Percentiles rank a stretch among this genome's conserved stretches.
phyloP scores from a whole-genome alignment of 2,329 filamentous ascomycete genomes.

The Lecanicillium sp. region DNA sequence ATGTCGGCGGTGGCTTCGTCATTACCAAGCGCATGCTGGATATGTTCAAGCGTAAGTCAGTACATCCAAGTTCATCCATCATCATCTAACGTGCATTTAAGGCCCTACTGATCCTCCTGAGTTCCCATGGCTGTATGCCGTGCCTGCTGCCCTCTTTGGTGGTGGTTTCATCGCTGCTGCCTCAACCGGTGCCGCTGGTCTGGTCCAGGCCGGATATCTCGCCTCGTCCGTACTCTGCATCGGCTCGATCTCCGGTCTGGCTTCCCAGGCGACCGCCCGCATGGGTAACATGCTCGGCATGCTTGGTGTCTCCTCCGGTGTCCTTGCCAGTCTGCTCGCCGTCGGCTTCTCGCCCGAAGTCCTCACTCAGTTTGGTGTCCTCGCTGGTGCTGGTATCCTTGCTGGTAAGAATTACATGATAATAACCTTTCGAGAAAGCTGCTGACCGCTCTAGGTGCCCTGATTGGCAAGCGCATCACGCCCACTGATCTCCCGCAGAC shows the following conservation, averaged over 20 bases:
- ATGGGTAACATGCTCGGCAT: slow-evolving; percentile 84
- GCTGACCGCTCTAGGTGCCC: slow-evolving; percentile 41
- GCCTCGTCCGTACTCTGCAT: slow-evolving; percentile 83
- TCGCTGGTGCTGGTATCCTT: slow-evolving; percentile 66
- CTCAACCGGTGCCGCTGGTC: slow-evolving; percentile 72
- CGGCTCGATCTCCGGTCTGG: slow-evolving; percentile 72
- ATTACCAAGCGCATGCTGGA: slow-evolving; percentile 92
- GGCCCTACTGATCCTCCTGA: slow-evolving; percentile 79
- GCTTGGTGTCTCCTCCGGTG: slow-evolving; percentile 75
- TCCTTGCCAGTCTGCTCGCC: slow-evolving; percentile 74
- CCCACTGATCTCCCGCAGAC: slow-evolving; percentile 85
- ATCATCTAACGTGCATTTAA: slow-evolving; percentile 20
- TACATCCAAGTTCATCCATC: neutral
- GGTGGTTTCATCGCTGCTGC: slow-evolving; percentile 77
- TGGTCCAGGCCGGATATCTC: slow-evolving; percentile 83
- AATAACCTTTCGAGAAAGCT: neutral
- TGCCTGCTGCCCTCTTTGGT: slow-evolving; percentile 71
- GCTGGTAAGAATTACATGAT: slow-evolving; percentile 36
- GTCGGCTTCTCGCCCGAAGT: slow-evolving; percentile 76
- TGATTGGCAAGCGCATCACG: slow-evolving; percentile 82
- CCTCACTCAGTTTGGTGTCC: slow-evolving; percentile 69
- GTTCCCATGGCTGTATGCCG: slow-evolving; percentile 79
- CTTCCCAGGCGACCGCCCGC: slow-evolving; percentile 75
- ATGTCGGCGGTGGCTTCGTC: slow-evolving; percentile 82
- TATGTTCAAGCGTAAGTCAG: slow-evolving; percentile 68